Conservation (phyloP, 1,284 basidiomycete genomes). For the Ceratorhiza oryzae-sativae region DNA sequence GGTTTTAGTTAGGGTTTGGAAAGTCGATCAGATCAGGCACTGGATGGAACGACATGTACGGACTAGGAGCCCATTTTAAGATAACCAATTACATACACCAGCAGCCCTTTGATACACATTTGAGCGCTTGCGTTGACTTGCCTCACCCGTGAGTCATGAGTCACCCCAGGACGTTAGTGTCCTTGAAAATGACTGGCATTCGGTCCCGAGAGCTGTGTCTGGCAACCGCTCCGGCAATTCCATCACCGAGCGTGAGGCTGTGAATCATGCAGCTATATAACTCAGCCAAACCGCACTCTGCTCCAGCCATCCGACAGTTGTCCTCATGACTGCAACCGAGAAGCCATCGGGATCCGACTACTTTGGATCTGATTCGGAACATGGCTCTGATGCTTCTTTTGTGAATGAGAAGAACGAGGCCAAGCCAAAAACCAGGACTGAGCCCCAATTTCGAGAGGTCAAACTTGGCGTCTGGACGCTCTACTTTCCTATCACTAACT, state of each 20-base stretch:
- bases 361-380: not conserved
- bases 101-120: not conserved
- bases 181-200: not conserved
- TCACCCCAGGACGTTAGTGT: not conserved
- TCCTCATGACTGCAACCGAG: constrained; percentile 8
- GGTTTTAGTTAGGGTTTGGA: no score
- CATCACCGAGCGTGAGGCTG: constrained; percentile 1
- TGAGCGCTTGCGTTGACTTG: not conserved
- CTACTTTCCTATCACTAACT: constrained; percentile 27
- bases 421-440: not conserved
- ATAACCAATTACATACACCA: not conserved
- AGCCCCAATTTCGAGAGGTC: constrained; percentile 16
- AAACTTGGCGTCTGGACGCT: constrained; percentile 31
- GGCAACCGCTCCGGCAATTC: not conserved
- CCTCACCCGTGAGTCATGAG: no score
- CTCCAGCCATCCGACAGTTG: not conserved
- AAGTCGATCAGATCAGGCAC: no score
- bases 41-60: not conserved
- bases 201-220: no score
- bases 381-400: not conserved
- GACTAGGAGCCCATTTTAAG: not conserved
- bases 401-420: constrained; percentile 3
- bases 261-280: not conserved
- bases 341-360: not conserved
- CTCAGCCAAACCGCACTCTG: not conserved